Evolutionary conservation across 495 filamentous ascomycete species (phyloP), one percentile per base, ranked within the genome.

Genomic region (Articulospora tetracladia): DNA sequence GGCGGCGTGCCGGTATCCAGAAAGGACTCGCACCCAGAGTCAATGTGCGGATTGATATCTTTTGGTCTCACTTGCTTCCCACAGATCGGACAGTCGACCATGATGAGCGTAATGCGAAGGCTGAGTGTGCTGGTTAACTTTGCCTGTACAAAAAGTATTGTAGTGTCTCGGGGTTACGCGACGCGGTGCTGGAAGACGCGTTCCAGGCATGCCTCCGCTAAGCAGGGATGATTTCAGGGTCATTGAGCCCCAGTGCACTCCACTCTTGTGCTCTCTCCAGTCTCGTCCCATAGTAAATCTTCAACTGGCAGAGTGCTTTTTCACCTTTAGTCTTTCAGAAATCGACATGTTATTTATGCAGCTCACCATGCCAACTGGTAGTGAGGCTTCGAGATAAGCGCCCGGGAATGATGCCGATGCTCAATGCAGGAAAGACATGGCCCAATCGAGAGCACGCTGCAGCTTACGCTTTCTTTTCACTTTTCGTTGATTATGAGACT

Each of bases 31-130:
- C 94, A 98, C 65, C 83, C 82, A 17, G 89, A 92, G 72, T 98
- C 94, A 64, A 98, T 85, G 70, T 98, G 94, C 52, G 81, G 78
- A 71, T 98, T 98, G 76, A 98, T 98, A 59, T 89, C 83, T 55
- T 75, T 65, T 55, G 88, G 76, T 53, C 86, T 82, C 62, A 98
- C 93, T 41, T 79, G 75, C 61, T 91, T 89, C 52, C 81, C 77
- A 74, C 94, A 98, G 57, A 93, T 90, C 6, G 94, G 94, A 69
- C 94, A 98, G 57, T 81, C 80, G 30, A 98, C 92, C 86, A 89
- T 91, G 66, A 27, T 67, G 57, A 22, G 1, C 12, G 24, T 41
- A 44, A 8, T n/a, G 39, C 15, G n/a, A n/a, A 44, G 15, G 8
- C 39, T 3, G 15, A 19, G 3, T 44, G 17, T 44, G 10, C 3